These are phyloP conservation scores for Ustulina deusta DNA, from an alignment of 2,329 filamentous ascomycete species.

Conservation along the genomic window DNA sequence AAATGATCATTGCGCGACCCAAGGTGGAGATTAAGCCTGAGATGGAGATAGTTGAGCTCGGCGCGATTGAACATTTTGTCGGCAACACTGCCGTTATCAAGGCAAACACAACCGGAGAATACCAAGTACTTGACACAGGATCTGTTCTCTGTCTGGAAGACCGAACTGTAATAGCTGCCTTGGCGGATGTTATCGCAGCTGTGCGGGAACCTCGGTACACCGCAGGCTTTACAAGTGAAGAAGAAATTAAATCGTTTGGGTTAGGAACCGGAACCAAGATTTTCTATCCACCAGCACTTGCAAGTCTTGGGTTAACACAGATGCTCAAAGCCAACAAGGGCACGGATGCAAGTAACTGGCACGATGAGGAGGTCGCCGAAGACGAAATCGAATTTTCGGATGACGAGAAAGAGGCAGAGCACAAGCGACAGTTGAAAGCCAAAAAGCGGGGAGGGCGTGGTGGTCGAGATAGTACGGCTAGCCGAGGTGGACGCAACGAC, in stretches of 20 bases:
- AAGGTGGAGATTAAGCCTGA: slow-evolving; percentile 81
- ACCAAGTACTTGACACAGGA: slow-evolving; percentile 84
- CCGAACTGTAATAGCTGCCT: slow-evolving; percentile 79
- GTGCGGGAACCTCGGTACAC: slow-evolving; percentile 90
- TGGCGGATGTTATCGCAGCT: slow-evolving; percentile 88
- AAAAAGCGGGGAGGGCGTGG: slow-evolving; percentile 65
- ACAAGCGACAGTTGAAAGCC: slow-evolving; percentile 77
- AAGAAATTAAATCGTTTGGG: slow-evolving; percentile 75
- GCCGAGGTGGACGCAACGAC: slow-evolving; percentile 55
- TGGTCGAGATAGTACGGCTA: slow-evolving; percentile 54
- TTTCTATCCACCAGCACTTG: slow-evolving; percentile 83
- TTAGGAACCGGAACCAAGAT: slow-evolving; percentile 77
- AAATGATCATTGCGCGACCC: slow-evolving; percentile 77
- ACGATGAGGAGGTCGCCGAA: slow-evolving; percentile 88
- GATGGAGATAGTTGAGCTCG: slow-evolving; percentile 81
- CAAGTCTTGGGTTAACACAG: slow-evolving; percentile 87
- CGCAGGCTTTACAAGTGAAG: slow-evolving; percentile 76
- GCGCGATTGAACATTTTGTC: slow-evolving; percentile 79
- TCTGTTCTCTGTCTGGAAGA: slow-evolving; percentile 85
- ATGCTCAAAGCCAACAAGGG: slow-evolving; percentile 83
- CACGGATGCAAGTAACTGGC: slow-evolving; percentile 92
- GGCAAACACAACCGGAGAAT: slow-evolving; percentile 82
- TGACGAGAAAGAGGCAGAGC: slow-evolving; percentile 90
- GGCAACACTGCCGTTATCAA: slow-evolving; percentile 83
- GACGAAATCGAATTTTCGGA: slow-evolving; percentile 97